These are phyloP conservation scores for Aspergillus transmontanensis DNA, from an alignment of 2,329 filamentous ascomycete genomes.

Conservation along the genomic window DNA sequence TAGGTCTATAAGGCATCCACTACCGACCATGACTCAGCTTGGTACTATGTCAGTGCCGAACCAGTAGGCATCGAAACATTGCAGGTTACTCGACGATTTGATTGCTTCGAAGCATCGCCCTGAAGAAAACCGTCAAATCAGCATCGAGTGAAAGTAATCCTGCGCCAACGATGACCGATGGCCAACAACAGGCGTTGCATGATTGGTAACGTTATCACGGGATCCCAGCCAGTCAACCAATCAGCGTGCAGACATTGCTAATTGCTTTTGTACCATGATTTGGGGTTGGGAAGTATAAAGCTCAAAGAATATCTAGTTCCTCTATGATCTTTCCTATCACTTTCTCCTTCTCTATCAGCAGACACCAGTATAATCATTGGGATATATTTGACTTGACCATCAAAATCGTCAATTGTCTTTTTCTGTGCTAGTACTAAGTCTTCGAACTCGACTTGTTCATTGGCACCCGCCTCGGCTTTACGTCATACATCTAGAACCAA, in stretches of 20 bases:
- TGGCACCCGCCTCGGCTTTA: background rate
- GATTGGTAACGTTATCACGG: slow-evolving; percentile 12
- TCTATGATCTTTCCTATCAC: background rate
- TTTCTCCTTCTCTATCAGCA: background rate
- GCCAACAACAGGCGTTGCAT: background rate
- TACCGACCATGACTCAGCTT: no score
- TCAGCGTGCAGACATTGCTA: slow-evolving; percentile 27
- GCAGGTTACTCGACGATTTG: background rate
- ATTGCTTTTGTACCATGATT: slow-evolving; percentile 13
- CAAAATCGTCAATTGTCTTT: background rate
- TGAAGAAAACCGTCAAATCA: background rate
- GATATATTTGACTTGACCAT: background rate
- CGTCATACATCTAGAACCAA: slow-evolving; percentile 1
- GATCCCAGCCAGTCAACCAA: slow-evolving; percentile 16
- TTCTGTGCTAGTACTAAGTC: background rate
- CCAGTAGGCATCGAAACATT: background rate
- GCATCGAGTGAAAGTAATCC: background rate
- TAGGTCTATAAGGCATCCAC: background rate
- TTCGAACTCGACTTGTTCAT: background rate
- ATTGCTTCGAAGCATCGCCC: background rate
- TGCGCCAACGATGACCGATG: background rate
- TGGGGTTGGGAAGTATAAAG: slow-evolving; percentile 16
- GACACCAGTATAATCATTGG: background rate
- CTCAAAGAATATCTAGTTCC: background rate
- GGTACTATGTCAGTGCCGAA: background rate